These are phyloP conservation scores for Daldinia bambusicola DNA, from an alignment of 495 filamentous ascomycete species.

Conservation along the genomic window DNA sequence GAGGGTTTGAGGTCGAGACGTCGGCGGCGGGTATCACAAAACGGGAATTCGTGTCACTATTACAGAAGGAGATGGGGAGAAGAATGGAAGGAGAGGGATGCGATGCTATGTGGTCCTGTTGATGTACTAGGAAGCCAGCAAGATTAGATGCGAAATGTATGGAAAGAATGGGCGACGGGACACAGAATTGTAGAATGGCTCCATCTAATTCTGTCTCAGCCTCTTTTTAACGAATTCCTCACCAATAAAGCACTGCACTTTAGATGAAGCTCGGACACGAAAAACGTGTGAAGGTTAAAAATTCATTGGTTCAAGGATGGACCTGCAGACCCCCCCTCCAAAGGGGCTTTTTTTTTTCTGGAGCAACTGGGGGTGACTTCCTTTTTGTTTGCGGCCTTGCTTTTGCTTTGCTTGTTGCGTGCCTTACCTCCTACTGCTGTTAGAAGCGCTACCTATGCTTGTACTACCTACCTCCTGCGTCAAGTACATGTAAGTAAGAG, in stretches of 20 bases:
- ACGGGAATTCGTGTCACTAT: constrained; percentile 32
- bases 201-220: constrained; percentile 39
- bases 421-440: constrained; percentile 16
- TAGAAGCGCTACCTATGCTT: constrained; percentile 12
- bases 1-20: constrained; percentile 14
- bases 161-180: constrained; percentile 21
- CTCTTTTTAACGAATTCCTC: constrained; percentile 38
- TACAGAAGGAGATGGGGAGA: constrained; percentile 16
- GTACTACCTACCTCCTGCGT: constrained; percentile 1
- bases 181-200: constrained; percentile 34
- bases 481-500: too few species aligned
- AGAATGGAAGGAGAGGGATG: constrained; percentile 13
- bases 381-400: constrained; percentile 24
- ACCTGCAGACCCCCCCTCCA: constrained; percentile 35
- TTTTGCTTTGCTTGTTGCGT: constrained; percentile 1
- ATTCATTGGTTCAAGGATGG: constrained; percentile 35
- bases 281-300: constrained; percentile 37
- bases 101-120: constrained; percentile 13
- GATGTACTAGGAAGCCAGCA: constrained; percentile 34
- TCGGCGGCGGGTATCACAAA: constrained; percentile 41
- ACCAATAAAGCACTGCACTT: constrained; percentile 35
- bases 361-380: constrained; percentile 18
- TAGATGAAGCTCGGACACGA: constrained; percentile 37
- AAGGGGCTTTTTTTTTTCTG: constrained; percentile 29
- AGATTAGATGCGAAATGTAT: constrained; percentile 31